Percentiles rank a stretch among this genome's conserved stretches.
phyloP scores from a whole-genome alignment of 2,329 filamentous ascomycete genomes.

The Colletotrichum karsti region DNA sequence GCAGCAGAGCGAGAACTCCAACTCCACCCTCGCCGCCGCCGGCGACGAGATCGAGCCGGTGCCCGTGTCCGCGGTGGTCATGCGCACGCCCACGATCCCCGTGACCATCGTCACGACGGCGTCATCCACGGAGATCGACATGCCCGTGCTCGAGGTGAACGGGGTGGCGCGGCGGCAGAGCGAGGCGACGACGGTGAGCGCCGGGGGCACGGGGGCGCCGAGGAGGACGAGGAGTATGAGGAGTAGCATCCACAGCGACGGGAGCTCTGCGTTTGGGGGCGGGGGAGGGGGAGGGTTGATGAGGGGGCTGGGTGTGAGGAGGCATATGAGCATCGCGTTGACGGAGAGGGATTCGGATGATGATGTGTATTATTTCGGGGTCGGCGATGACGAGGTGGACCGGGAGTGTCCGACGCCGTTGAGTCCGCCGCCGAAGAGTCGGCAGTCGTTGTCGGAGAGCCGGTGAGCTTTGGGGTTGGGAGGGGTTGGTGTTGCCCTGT shows the following conservation, averaged over 20 bases:
- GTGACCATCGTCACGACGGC: neutral
- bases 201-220: neutral
- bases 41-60: slow-evolving; percentile 14
- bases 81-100: neutral
- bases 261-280: neutral
- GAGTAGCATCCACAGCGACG: slow-evolving; percentile 1
- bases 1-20: slow-evolving; percentile 9
- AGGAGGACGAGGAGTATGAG: neutral
- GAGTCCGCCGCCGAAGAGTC: slow-evolving; percentile 16
- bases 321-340: slow-evolving; percentile 13
- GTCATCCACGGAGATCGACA: neutral
- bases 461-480: neutral
- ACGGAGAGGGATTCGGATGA: slow-evolving; percentile 26
- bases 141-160: neutral
- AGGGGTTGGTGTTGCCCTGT: too few relatives aligned
- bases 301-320: neutral
- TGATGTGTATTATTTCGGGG: slow-evolving; percentile 16
- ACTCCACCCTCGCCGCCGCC: neutral
- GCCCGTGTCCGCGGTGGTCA: neutral
- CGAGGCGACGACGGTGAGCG: neutral
- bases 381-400: slow-evolving; percentile 7
- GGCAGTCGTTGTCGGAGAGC: neutral
- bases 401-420: slow-evolving; percentile 15
- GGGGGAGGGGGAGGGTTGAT: neutral
- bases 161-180: neutral